Evolutionary conservation across 306 rosid species (phyloP).

Genomic region (Amphicarpaea edgeworthii): DNA sequence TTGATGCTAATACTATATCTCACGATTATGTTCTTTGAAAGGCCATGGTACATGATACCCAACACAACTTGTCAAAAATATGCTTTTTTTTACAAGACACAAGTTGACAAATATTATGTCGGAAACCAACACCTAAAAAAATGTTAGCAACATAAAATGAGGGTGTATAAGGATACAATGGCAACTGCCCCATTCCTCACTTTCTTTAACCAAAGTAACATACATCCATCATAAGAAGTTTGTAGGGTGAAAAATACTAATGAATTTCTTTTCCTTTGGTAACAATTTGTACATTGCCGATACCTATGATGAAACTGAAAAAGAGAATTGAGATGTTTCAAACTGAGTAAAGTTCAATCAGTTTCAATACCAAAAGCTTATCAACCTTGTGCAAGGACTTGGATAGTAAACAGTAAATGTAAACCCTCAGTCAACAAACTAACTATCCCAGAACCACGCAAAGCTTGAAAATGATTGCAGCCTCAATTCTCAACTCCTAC

Average conservation of each 20-base stretch:
- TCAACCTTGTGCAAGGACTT: slow-evolving; percentile 8
- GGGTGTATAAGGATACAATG: slow-evolving; percentile 9
- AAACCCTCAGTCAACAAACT: neutral
- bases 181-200: slow-evolving; percentile 4
- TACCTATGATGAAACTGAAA: slow-evolving; percentile 23
- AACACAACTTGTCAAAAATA: neutral
- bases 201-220: slow-evolving; percentile 1
- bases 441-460: neutral
- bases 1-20: too few species aligned
- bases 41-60: neutral
- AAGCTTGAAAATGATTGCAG: slow-evolving; percentile 27
- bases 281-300: slow-evolving; percentile 33
- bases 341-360: slow-evolving; percentile 26
- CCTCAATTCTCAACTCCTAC: slow-evolving; percentile 11
- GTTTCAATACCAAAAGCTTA: slow-evolving; percentile 30
- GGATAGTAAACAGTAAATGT: neutral
- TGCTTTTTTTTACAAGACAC: neutral
- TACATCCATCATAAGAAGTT: slow-evolving; percentile 27
- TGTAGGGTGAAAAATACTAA: neutral
- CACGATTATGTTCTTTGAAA: neutral
- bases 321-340: neutral
- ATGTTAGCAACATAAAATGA: neutral
- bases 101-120: neutral
- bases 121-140: too few species aligned
- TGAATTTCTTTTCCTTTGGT: neutral